These are phyloP conservation scores for Aspergillus sclerotiicarbonarius DNA, from an alignment of 495 filamentous ascomycete species.

Conservation along the genomic window DNA sequence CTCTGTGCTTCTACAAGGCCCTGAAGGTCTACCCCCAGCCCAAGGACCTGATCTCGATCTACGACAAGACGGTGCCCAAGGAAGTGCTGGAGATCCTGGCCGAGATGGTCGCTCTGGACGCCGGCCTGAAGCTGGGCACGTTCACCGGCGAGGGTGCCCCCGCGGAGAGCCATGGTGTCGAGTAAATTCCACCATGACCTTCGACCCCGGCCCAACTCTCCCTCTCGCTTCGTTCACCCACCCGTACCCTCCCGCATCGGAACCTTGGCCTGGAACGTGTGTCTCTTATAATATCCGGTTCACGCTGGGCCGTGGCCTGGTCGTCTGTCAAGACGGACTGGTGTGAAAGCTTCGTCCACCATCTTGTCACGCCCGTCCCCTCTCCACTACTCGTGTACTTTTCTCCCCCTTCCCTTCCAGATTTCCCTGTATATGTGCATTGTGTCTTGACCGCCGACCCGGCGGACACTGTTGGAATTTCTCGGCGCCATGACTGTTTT, in stretches of 20 bases:
- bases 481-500: constrained; percentile 30
- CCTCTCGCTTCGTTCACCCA: constrained; percentile 2
- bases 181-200: constrained; percentile 22
- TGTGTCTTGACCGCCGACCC: constrained; percentile 21
- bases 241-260: constrained; percentile 14
- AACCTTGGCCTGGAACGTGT: constrained; percentile 15
- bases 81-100: constrained; percentile 92
- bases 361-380: constrained; percentile 12
- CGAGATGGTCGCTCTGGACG: constrained; percentile 94
- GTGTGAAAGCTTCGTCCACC: constrained; percentile 10
- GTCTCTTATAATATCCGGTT: constrained; percentile 18
- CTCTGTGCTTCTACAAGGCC: constrained; percentile 94
- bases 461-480: constrained; percentile 34
- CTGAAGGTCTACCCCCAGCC: constrained; percentile 97
- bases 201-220: neutral
- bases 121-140: constrained; percentile 61
- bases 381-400: constrained; percentile 28
- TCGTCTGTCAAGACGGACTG: constrained; percentile 11
- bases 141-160: constrained; percentile 41
- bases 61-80: constrained; percentile 97
- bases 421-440: constrained; percentile 33
- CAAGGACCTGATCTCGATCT: constrained; percentile 87
- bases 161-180: constrained; percentile 41
- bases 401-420: constrained; percentile 7
- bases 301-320: constrained; percentile 26